Evolutionary conservation across 805 yeast genomes (phyloP).

Genomic region (Wickerhamiella parazyma): DNA sequence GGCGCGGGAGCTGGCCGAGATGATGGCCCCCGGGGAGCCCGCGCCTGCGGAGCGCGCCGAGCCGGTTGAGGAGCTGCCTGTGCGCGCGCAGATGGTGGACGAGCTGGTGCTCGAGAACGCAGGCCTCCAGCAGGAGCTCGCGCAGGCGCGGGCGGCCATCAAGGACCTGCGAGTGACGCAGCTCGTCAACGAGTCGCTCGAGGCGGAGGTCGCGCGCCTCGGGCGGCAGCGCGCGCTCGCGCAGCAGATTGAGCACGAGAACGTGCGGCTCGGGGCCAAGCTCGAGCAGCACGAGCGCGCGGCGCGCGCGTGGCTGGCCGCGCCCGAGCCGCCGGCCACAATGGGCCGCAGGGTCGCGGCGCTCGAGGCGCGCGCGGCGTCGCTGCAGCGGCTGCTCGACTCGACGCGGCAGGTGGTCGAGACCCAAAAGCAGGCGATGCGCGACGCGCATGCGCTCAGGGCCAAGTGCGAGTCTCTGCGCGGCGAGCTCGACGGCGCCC

Average conservation of each 20-base stretch:
- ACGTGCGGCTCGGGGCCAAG: neutral
- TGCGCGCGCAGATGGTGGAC: neutral
- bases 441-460: neutral
- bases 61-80: conserved; percentile 30
- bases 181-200: conserved; percentile 4
- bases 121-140: conserved; percentile 1
- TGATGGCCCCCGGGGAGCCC: no score
- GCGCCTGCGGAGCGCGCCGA: no score
- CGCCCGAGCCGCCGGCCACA: neutral
- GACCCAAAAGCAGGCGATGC: neutral
- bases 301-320: neutral
- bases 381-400: neutral
- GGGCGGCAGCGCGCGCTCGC: neutral
- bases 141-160: neutral
- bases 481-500: neutral
- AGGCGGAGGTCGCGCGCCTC: conserved; percentile 1
- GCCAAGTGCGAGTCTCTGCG: neutral
- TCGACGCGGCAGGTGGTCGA: neutral
- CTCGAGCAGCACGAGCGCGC: neutral
- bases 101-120: neutral
- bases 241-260: neutral
- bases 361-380: neutral
- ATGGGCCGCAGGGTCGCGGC: neutral
- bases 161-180: conserved; percentile 3
- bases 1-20: neutral